Base-by-base conservation (phyloP, 148 eudicot species). In the Suaeda aralocaspica region DNA sequence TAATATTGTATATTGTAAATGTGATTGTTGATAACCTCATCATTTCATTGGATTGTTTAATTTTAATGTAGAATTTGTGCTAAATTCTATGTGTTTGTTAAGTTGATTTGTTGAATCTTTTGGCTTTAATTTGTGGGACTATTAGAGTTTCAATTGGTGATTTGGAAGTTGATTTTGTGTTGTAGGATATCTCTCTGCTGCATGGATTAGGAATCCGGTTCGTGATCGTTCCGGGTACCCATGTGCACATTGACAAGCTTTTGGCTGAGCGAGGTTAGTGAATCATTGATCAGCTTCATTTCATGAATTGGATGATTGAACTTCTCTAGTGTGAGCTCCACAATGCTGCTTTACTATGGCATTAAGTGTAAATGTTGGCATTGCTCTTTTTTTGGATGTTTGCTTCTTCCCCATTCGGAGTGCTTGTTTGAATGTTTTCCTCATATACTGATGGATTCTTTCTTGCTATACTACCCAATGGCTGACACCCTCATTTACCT, bases 191-290 rank as follows among this genome's bases (percentile, higher is more conserved):
- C 16, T 88, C 98, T 55, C 74, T 90, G 26, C 89, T 93, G 39
- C 98, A 87, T 82, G 98, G 96, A 15, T 70, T 93, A 72, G 98
- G 96, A 30, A 89, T 93, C 69, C 87, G 79, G 73, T 93, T 93
- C 75, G 95, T 93, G 69, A 86, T 93, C 69, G 95, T 93, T 49
- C 97, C 98, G 3, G 96, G 92, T 21, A 93, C 96, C 58, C 96
- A 90, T 80, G 80, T 87, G 24, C 98, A 85, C 64, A 93, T 93
- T 75, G 92, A 93, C 82, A 78, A 82, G 85, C 86, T 93, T 42
- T 73, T 90, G 82, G 84, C 84, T 42, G 92, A 88, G 77, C 83
- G 91, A 83, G 96, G 98, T 93, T 71, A 46, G 78, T 72, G 16
- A 63, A 0, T 29, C 41, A 61, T 46, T 42, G 1, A 24, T 39